Evolutionary conservation across 1,284 basidiomycete genomes (phyloP), one percentile per base, ranked within the genome.

Genomic region (Ustilago cynodontis): DNA sequence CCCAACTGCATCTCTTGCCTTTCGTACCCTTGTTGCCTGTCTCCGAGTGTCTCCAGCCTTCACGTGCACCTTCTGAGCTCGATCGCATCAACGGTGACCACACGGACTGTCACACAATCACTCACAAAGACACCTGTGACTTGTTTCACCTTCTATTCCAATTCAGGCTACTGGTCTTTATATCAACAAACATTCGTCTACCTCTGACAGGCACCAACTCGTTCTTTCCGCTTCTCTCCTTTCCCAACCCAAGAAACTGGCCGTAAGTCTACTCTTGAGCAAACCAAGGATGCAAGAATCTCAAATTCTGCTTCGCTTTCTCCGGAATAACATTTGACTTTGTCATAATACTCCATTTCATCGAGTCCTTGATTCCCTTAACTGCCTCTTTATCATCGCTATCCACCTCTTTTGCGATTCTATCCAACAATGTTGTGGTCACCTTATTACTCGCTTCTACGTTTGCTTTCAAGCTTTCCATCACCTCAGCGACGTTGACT

Each of bases 401-500:
- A n/a, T 86, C 82, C 26, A 70, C 62, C 29, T 67, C 63, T 1
- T 55, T 63, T 79, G 94, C 90, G 6, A 98, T 89, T 22, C 92
- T 91, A 53, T 93, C 92, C 35, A 97, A 89, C 63, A 98, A 89
- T 10, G 90, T 89, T 1, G 90, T 91, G 0, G 93, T 88, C 71
- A 90, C 87, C 33, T 86, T 84, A 65, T 94, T 91, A 20, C 93
- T 92, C 3, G 93, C 93, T 26, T 91, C 90, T 0, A 94, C 94
- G 85, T 98, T 98, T 22, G 90, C 90, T 74, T 92, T 89, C 33
- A 98, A 90, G 0, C 92, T 94, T 87, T 93, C 93, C 88, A 95
- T 89, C 31, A 98, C 94, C 78, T 94, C 93, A 7, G 93, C 91
- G 0, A 94, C 92, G 1, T 94, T 97, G 54, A 98, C 95, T 1